Evolutionary conservation across 805 yeast genomes (phyloP).

Genomic region (Zygoascus ofunaensis): DNA sequence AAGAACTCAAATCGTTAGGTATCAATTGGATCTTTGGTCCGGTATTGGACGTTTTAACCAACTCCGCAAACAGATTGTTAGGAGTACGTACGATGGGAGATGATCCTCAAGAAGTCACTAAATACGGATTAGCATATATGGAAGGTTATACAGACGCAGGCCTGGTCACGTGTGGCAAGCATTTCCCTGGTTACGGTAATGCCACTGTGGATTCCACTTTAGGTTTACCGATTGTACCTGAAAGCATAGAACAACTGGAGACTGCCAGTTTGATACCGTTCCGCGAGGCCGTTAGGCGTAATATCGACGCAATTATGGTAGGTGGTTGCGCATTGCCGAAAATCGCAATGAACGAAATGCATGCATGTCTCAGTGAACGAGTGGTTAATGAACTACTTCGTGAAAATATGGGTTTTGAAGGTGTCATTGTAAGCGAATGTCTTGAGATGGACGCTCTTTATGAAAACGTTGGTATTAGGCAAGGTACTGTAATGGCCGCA

Average conservation of each 20-base stretch:
- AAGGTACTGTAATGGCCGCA: constrained; percentile 53
- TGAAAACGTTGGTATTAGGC: constrained; percentile 57
- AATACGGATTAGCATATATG: constrained; percentile 44
- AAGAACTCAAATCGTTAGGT: constrained; percentile 46
- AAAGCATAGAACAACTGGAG: constrained; percentile 44
- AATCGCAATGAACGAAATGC: constrained; percentile 50
- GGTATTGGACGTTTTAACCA: constrained; percentile 51
- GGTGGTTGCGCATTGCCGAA: constrained; percentile 61
- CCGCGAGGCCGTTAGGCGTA: constrained; percentile 35
- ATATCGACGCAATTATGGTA: constrained; percentile 48
- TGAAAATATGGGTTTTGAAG: constrained; percentile 43
- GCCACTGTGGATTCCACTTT: constrained; percentile 49
- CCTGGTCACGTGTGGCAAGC: constrained; percentile 47
- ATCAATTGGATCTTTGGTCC: constrained; percentile 51
- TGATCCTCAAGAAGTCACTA: constrained; percentile 48
- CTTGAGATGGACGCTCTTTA: constrained; percentile 54
- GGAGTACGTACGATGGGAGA: constrained; percentile 57
- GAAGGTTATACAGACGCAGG: constrained; percentile 48
- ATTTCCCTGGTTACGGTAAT: constrained; percentile 59
- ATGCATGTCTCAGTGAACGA: constrained; percentile 51
- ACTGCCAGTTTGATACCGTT: constrained; percentile 45
- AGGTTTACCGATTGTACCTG: constrained; percentile 52
- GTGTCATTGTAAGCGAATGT: constrained; percentile 52
- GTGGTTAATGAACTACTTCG: constrained; percentile 43
- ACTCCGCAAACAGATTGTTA: constrained; percentile 45